Evolutionary conservation across 2,329 filamentous ascomycete genomes (phyloP), one percentile per base, ranked within the genome.

Genomic region (Aspergillus intermedius): DNA sequence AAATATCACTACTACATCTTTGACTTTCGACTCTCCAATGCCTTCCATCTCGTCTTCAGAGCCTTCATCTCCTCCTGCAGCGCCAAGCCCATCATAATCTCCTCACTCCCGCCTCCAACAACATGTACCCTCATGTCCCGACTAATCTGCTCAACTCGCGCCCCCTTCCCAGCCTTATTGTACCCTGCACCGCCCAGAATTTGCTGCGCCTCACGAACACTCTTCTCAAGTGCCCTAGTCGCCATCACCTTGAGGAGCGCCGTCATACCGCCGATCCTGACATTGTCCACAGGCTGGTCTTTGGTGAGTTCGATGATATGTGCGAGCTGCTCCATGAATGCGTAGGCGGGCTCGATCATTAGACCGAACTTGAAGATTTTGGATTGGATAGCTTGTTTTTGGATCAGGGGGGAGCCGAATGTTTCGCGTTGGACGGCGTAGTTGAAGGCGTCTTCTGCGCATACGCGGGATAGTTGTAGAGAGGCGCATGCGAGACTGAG

Each of bases 351-450:
- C 54, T 84, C 81, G n/a, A 84, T 75, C 54, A 78, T 73, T 9
- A 78, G 70, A 0, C 78, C 80, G 45, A 83, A 73, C 32, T 76
- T 79, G n/a, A 77, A 74, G 12, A 84, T 71, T 59, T 84, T 84
- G 17, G 75, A 70, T 15, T 77, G 73, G 47, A 84, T 83, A 37
- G 81, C 77, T 45, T 82, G 78, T 57, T 78, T 78, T 10, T 75
- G 63, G 46, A 83, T 77, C 3, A 84, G 68, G 0, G 78, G 76
- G 39, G 75, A 75, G 17, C 81, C 80, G 56, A 84, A 84, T 0
- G 81, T 83, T 61, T 85, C 81, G 17, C 83, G 75, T 62, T 82
- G 82, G 52, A 84, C 65, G 23, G 78, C 76, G 57, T 86, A 86
- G 50, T 78, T 79, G 60, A 83, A 80, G 0, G 82, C 82, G 5